A percentile compares a stretch with the other conserved stretches of the same genome.
Evolutionary conservation across 2,329 filamentous ascomycete species (phyloP).

Genomic region (Fusarium sp.): DNA sequence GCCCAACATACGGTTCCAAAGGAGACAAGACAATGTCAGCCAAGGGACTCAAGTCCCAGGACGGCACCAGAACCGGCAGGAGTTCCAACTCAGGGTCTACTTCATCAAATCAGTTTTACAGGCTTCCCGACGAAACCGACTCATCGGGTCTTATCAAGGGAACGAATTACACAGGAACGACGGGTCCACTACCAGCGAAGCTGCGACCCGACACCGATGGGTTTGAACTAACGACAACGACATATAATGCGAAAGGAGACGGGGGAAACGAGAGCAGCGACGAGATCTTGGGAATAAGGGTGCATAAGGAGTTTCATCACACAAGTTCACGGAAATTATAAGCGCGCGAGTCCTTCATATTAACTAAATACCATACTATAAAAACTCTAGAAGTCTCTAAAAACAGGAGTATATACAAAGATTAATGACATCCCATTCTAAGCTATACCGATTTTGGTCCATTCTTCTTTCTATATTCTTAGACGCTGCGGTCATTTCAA

Average conservation of each 20-base stretch:
- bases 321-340: constrained; percentile 36
- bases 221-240: constrained; percentile 51
- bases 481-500: too few species aligned
- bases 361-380: too few species aligned
- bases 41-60: constrained; percentile 33
- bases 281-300: constrained; percentile 56
- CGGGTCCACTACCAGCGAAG: constrained; percentile 4
- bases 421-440: too few species aligned
- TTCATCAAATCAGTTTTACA: constrained; percentile 48
- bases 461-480: too few species aligned
- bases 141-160: constrained; percentile 46
- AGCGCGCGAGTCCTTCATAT: neutral
- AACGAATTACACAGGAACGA: neutral
- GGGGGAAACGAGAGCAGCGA: constrained; percentile 51
- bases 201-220: constrained; percentile 53
- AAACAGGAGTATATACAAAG: too few species aligned
- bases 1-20: constrained; percentile 42
- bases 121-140: constrained; percentile 51
- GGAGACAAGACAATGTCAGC: constrained; percentile 39
- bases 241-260: constrained; percentile 47
- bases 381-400: too few species aligned
- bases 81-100: constrained; percentile 33
- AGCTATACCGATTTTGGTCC: too few species aligned
- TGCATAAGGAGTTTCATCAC: constrained; percentile 55
- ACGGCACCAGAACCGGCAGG: neutral